Percentiles rank a stretch among this genome's conserved stretches.
phyloP scores from a whole-genome alignment of 2,329 filamentous ascomycete genomes.

The Polytolypa hystricis region DNA sequence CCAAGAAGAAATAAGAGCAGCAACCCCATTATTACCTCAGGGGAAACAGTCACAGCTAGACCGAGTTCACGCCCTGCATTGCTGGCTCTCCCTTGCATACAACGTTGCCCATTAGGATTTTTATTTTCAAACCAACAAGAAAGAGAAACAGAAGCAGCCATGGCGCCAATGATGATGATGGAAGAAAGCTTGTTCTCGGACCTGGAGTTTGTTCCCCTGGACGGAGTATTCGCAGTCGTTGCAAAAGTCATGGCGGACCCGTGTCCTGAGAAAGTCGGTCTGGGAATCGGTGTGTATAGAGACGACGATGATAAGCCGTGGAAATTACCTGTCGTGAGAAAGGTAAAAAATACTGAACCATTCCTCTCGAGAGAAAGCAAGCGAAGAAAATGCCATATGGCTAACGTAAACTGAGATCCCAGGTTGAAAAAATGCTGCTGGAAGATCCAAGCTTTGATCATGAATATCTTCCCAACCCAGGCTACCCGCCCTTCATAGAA shows the following conservation, averaged over 20 bases:
- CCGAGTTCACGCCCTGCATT: too few relatives aligned
- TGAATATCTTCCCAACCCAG: conserved; percentile 93
- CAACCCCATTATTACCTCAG: too few relatives aligned
- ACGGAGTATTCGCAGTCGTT: conserved; percentile 18
- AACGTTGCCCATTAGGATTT: too few relatives aligned
- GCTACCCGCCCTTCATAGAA: conserved; percentile 68
- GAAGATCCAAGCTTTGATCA: conserved; percentile 84
- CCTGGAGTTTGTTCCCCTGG: conserved; percentile 9
- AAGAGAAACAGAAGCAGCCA: not conserved
- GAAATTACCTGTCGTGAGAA: conserved; percentile 26
- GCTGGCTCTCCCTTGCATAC: too few relatives aligned
- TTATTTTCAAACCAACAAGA: not conserved
- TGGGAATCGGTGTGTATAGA: conserved; percentile 32
- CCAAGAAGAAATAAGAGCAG: too few relatives aligned
- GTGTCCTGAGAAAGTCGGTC: conserved; percentile 26
- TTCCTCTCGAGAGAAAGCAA: not conserved
- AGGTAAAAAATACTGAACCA: conserved; percentile 14
- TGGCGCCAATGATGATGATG: conserved; percentile 11
- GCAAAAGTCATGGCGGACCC: conserved; percentile 16
- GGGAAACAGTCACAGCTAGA: too few relatives aligned
- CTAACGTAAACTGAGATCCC: conserved; percentile 9
- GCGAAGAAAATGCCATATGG: not conserved
- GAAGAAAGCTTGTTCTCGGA: conserved; percentile 12
- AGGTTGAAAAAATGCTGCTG: conserved; percentile 76
- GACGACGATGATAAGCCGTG: conserved; percentile 28